Evolutionary conservation across 805 yeast genomes (phyloP).

Genomic region (Yarrowia sp.): DNA sequence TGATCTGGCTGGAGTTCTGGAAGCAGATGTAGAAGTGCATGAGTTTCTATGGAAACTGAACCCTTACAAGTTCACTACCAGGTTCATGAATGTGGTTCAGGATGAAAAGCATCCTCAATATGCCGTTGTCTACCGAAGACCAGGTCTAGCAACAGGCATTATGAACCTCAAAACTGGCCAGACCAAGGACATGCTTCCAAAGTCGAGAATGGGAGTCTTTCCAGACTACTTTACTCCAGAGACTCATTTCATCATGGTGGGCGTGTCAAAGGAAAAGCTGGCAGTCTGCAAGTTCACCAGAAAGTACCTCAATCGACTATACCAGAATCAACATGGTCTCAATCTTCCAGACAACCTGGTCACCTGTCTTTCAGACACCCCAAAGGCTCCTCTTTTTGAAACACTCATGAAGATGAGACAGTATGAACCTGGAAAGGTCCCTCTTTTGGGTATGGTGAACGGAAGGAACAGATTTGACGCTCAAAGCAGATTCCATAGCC

Average conservation of each 20-base stretch:
- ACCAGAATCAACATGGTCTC: constrained; percentile 2
- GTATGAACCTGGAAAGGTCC: not conserved
- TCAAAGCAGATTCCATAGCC: not conserved
- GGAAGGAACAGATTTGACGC: not conserved
- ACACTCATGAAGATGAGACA: constrained; percentile 13
- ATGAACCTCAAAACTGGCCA: not conserved
- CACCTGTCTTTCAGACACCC: not conserved
- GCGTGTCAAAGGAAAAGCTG: not conserved
- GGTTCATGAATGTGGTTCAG: constrained; percentile 8
- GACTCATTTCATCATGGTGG: constrained; percentile 8
- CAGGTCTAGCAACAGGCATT: not conserved
- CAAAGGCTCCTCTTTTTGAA: constrained; percentile 8
- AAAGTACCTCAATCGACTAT: constrained; percentile 1
- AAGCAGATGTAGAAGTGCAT: not conserved
- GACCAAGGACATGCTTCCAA: not conserved
- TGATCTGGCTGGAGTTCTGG: not conserved
- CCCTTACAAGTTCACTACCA: constrained; percentile 8
- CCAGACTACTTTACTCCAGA: constrained; percentile 14
- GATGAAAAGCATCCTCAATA: not conserved
- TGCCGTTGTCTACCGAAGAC: constrained; percentile 8
- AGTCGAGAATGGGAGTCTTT: constrained; percentile 1
- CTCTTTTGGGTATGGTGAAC: not conserved
- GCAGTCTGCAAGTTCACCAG: constrained; percentile 8
- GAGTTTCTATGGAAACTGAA: constrained; percentile 17
- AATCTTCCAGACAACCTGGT: constrained; percentile 5